Conservation (phyloP, 2,329 filamentous ascomycete species). For the Microcyclospora pomicola region DNA sequence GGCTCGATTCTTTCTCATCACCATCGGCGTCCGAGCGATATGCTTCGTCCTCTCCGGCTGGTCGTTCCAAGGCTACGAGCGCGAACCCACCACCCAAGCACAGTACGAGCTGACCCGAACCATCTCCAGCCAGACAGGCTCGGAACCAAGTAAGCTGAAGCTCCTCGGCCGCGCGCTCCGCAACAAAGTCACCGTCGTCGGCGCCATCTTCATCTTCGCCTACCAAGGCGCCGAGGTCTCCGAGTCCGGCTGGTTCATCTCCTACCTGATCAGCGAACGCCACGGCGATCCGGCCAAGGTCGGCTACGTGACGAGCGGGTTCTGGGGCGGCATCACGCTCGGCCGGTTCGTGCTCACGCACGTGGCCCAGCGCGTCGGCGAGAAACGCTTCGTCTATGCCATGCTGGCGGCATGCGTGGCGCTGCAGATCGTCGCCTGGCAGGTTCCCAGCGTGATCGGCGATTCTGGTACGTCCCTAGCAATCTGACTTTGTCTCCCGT, state of each 20-base stretch:
- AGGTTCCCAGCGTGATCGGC: conserved; percentile 59
- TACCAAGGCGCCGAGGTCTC: conserved; percentile 79
- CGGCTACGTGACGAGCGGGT: conserved; percentile 63
- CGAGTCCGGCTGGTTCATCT: conserved; percentile 77
- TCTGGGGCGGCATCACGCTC: conserved; percentile 40
- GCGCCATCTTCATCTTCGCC: conserved; percentile 69
- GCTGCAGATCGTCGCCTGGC: conserved; percentile 68
- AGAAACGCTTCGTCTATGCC: conserved; percentile 53
- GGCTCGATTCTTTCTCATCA: conserved; percentile 60
- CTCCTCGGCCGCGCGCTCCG: conserved; percentile 37
- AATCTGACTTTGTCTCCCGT: conserved; percentile 25
- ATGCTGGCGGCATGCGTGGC: conserved; percentile 47
- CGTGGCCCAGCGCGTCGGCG: conserved; percentile 53
- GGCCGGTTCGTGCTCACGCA: conserved; percentile 54
- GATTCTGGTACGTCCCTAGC: conserved; percentile 37
- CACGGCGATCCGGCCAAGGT: conserved; percentile 55
- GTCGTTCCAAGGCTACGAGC: conserved; percentile 57
- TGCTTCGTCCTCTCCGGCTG: conserved; percentile 48
- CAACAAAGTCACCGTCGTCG: conserved; percentile 51
- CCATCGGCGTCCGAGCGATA: conserved; percentile 42
- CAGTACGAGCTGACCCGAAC: conserved; percentile 29
- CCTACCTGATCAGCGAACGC: conserved; percentile 55
- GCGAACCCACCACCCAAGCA: conserved; percentile 38
- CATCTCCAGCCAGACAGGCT: conserved; percentile 26
- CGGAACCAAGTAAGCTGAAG: conserved; percentile 35